Percentiles rank a stretch among this genome's conserved stretches.
These are phyloP conservation scores for Novymonas esmeraldas DNA, from an alignment of 208 protist species.

Conservation along the genomic window DNA sequence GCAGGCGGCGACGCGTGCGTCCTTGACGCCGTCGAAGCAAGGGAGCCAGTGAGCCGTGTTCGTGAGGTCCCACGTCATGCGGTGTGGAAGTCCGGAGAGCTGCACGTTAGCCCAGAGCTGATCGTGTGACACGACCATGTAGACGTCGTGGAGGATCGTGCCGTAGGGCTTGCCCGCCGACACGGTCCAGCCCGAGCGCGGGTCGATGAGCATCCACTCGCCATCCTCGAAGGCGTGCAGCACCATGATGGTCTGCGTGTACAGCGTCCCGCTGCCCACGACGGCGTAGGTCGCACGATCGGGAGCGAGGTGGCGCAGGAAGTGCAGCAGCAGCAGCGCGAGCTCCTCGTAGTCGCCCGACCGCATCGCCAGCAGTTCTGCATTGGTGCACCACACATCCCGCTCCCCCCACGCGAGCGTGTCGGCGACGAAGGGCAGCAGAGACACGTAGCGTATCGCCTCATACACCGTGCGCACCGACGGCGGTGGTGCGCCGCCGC, in stretches of 20 bases:
- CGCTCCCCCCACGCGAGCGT: constrained; percentile 62
- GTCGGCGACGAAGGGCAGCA: constrained; percentile 68
- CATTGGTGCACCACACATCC: constrained; percentile 82
- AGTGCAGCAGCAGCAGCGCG: constrained; percentile 76
- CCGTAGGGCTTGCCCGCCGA: constrained; percentile 53
- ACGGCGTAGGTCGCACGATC: constrained; percentile 61
- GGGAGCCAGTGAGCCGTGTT: constrained; percentile 66
- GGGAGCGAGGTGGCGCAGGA: constrained; percentile 68
- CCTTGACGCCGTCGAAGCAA: constrained; percentile 54
- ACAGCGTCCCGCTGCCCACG: constrained; percentile 55
- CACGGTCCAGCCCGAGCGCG: constrained; percentile 51
- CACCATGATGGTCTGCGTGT: constrained; percentile 69
- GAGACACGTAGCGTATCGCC: constrained; percentile 80
- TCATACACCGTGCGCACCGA: constrained; percentile 58
- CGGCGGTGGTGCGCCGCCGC: constrained; percentile 66
- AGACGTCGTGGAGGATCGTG: constrained; percentile 65
- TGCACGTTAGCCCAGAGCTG: constrained; percentile 86
- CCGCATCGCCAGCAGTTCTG: constrained; percentile 63
- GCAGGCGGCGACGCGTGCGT: constrained; percentile 40
- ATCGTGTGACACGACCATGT: constrained; percentile 76
- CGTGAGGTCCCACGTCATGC: constrained; percentile 80
- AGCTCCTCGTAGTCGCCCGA: constrained; percentile 80
- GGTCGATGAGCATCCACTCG: constrained; percentile 73
- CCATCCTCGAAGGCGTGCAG: constrained; percentile 58
- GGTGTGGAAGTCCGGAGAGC: constrained; percentile 71